Evolutionary conservation across 208 protist species (phyloP), one percentile per base, ranked within the genome.

Genomic region (Leishmania aethiopica): DNA sequence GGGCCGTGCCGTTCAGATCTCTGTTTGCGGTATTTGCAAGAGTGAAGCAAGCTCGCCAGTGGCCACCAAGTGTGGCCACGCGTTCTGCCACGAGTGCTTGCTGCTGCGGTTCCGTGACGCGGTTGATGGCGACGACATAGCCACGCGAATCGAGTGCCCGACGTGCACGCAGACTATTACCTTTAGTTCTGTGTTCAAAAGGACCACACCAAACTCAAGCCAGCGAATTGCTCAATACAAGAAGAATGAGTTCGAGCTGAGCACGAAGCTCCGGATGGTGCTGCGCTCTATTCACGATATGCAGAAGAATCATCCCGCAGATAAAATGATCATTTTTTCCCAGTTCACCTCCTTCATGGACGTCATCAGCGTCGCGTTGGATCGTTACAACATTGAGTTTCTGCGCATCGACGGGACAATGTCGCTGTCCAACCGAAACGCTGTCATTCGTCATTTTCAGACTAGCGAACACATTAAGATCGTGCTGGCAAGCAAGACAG

Each of bases 291-390:
- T 97, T 74, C 77, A 90, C 8, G 85, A 89, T 19, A 96, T 98
- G 92, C 85, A 82, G 49, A 84, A 87, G 77, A 86, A 96, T 15
- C 78, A 88, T 78, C 91, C 91, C 28, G 84, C 88, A 47, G 94
- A 96, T 62, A 99, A 99, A 89, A 94, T 95, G 89, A 96, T 99
- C 70, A 96, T 99, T 25, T 99, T 99, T 82, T 99, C 96, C 19
- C 99, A 99, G 75, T 99, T 99, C 91, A 99, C 98, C 5, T 97
- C 93, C 0, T 99, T 99, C 86, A 96, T 99, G 84, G 97, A 99
- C 82, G 86, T 99, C 13, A 93, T 99, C 62, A 92, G 98, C 37
- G 91, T 94, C 0, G 84, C 92, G 3, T 84, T 99, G 1, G 82
- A 92, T 10, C 79, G 86, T 25, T 90, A 85, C 76, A 83, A 81